Evolutionary conservation across 2,329 filamentous ascomycete genomes (phyloP).

Genomic region (Madurella fahalii): DNA sequence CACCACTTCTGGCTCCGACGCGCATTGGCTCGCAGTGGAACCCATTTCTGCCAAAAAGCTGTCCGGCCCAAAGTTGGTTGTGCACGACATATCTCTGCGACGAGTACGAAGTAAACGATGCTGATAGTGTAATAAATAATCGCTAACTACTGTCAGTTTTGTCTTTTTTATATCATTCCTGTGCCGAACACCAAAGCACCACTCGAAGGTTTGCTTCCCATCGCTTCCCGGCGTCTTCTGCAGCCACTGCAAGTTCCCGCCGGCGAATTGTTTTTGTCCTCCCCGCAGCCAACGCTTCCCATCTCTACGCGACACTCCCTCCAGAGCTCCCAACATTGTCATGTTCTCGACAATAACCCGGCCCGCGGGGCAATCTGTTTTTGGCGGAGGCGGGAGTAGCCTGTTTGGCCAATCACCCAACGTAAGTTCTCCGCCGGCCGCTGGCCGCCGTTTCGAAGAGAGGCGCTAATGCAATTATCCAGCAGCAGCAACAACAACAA

Average conservation of each 20-base stretch:
- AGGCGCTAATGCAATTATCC: conserved; percentile 21
- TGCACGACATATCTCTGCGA: not conserved
- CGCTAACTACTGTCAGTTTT: too few relatives aligned
- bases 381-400: conserved; percentile 23
- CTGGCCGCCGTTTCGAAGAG: not conserved
- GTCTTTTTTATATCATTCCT: too few relatives aligned
- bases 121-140: not conserved
- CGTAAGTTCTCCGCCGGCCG: conserved; percentile 14
- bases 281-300: not conserved
- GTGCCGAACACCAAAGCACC: too few relatives aligned
- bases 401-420: conserved; percentile 25
- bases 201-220: too few relatives aligned
- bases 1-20: not conserved
- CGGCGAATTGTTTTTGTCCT: not conserved
- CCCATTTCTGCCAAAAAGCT: conserved; percentile 3
- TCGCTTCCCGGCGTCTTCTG: too few relatives aligned
- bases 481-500: conserved; percentile 37
- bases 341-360: conserved; percentile 21
- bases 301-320: not conserved
- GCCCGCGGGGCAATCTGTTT: conserved; percentile 26
- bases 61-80: not conserved
- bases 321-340: conserved; percentile 8
- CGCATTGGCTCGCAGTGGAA: not conserved
- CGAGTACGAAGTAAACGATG: not conserved
- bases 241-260: not conserved